phyloP scores from a whole-genome alignment of 129 eudicot species.

The Chrysanthemum makinoi region DNA sequence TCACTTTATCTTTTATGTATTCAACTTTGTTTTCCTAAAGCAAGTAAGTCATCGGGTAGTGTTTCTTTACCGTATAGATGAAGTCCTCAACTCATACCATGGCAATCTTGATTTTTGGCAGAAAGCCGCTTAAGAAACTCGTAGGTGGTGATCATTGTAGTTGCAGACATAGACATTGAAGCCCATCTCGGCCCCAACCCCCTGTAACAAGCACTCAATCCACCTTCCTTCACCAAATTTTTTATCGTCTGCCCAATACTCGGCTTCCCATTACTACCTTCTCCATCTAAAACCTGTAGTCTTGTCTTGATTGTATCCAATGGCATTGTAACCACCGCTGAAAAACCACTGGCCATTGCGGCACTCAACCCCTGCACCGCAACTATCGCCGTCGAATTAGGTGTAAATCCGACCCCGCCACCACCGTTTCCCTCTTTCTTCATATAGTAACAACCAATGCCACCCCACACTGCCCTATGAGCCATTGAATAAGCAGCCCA shows the following conservation, averaged over 20 bases:
- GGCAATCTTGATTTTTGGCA: constrained; percentile 50
- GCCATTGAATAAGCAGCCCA: constrained; percentile 80
- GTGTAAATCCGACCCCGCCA: constrained; percentile 44
- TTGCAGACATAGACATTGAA: constrained; percentile 87
- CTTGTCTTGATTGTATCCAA: constrained; percentile 84
- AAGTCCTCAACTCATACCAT: constrained; percentile 29
- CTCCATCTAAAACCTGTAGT: constrained; percentile 77
- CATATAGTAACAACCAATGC: constrained; percentile 44
- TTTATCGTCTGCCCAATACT: constrained; percentile 50
- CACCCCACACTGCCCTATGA: constrained; percentile 60
- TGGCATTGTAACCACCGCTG: constrained; percentile 86
- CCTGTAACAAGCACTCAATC: constrained; percentile 83
- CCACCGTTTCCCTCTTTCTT: constrained; percentile 47
- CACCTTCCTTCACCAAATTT: constrained; percentile 80
- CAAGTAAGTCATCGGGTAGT: constrained; percentile 21
- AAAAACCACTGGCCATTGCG: constrained; percentile 83
- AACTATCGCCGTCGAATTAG: constrained; percentile 51
- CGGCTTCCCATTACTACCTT: constrained; percentile 44
- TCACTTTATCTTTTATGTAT: constrained; percentile 8
- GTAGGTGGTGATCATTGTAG: constrained; percentile 88
- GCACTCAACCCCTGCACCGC: constrained; percentile 83
- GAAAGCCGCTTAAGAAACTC: constrained; percentile 84
- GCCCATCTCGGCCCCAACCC: constrained; percentile 96
- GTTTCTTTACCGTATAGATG: constrained; percentile 21
- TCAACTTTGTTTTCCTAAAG: not conserved